Base-by-base conservation (phyloP, 768 basidiomycete genomes). In the Cantharellus cinnabarinus region DNA sequence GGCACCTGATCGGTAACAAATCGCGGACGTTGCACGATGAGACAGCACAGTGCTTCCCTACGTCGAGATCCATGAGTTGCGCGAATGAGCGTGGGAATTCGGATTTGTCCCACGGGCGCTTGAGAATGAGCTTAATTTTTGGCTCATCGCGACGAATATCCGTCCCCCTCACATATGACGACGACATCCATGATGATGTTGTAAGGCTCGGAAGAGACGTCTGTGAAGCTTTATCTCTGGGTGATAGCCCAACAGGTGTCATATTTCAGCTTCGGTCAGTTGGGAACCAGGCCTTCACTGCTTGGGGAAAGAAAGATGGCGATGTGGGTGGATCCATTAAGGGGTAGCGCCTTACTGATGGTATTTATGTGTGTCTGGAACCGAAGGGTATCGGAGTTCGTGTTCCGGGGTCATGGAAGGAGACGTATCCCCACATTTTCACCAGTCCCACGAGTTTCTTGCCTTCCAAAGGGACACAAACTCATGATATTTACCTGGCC, bases 1-100 rank as follows among this genome's bases (percentile, higher is more conserved):
- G 14, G 66, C 88, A 90, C 56, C 70, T 68, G 60, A 85, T 80
- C n/a, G 88, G 88, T 0, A 90, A 75, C 62, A 89, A 83, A 70
- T 89, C 86, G 63, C 82, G 71, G 41, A 73, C 63, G 58, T 76
- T 73, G 73, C 87, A 89, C 14, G 74, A 69, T 4, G 72, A 56
- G 55, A 77, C 62, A n/a, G 81, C 71, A 67, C 87, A 90, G 63
- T 78, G 80, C 51, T 75, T 71, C 58, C 87, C 87, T 61, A 86
- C 71, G 42, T 76, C 70, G 56, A 83, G 64, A 59, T 74, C 73
- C 70, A 73, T 74, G 50, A 54, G 58, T 10, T 10, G 44, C 29
- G 44, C 29, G 44, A 48, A 10, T 48, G 44, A 29, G 20, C 20
- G 20, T 29, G 20, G 20, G 20, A 29, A 29, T 29, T 48, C 44